Percentiles rank a stretch among this genome's conserved stretches.
These are phyloP conservation scores for Coleophoma eucalyptorum DNA, from an alignment of 2,329 filamentous ascomycete genomes.

Conservation along the genomic window DNA sequence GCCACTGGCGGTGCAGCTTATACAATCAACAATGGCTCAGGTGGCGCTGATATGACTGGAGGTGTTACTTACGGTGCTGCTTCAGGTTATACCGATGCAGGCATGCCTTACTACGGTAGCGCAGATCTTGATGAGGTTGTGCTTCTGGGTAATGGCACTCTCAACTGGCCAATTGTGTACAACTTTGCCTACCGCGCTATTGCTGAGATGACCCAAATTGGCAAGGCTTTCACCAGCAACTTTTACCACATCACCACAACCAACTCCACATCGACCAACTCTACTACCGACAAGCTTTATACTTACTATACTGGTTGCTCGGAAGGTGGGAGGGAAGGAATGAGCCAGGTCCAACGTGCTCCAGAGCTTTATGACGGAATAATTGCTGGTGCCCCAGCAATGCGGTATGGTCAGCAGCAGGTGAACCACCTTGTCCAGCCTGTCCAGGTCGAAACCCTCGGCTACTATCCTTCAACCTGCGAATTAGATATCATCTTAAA, in stretches of 20 bases:
- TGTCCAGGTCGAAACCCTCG: not conserved
- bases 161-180: not conserved
- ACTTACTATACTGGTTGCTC: conserved; percentile 33
- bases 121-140: not conserved
- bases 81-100: not conserved
- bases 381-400: conserved; percentile 30
- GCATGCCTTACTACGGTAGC: not conserved
- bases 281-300: conserved; percentile 7
- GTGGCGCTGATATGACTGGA: not conserved
- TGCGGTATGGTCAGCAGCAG: conserved; percentile 17
- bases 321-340: conserved; percentile 30
- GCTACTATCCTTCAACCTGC: conserved; percentile 26
- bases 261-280: not conserved
- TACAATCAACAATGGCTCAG: not conserved
- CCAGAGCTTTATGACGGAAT: conserved; percentile 33
- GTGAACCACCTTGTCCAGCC: not conserved
- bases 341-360: conserved; percentile 30
- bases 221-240: not conserved
- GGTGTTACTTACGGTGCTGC: not conserved
- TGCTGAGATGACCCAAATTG: not conserved
- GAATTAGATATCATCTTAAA: conserved; percentile 8
- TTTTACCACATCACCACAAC: not conserved
- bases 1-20: not conserved
- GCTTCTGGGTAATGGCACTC: not conserved
- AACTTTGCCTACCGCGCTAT: not conserved